Evolutionary conservation across 768 basidiomycete species (phyloP).

Genomic region (Cyclocybe aegerita): DNA sequence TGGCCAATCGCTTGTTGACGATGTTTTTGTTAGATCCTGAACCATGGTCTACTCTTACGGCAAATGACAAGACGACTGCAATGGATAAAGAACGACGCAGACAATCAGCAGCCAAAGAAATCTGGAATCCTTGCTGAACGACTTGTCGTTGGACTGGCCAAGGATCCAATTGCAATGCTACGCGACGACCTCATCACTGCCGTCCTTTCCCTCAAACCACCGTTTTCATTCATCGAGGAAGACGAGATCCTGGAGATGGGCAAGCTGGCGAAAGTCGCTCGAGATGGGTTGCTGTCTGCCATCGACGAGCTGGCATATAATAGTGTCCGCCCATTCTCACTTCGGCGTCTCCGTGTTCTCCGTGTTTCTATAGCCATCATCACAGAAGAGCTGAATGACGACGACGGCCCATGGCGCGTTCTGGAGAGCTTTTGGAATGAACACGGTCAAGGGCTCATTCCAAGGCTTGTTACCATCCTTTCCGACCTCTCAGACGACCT

Average conservation of each 20-base stretch:
- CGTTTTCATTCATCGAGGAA: slow-evolving; percentile 61
- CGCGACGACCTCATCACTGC: slow-evolving; percentile 57
- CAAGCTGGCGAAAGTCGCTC: slow-evolving; percentile 63
- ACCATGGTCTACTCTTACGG: slow-evolving; percentile 68
- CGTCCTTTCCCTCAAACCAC: slow-evolving; percentile 56
- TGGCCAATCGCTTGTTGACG: slow-evolving; percentile 6
- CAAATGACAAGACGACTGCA: slow-evolving; percentile 72
- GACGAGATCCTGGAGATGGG: slow-evolving; percentile 58
- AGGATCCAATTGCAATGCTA: slow-evolving; percentile 60
- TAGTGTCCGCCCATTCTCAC: slow-evolving; percentile 49
- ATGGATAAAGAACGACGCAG: slow-evolving; percentile 67
- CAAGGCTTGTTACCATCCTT: slow-evolving; percentile 55
- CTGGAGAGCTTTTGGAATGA: slow-evolving; percentile 63
- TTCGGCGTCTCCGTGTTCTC: slow-evolving; percentile 54
- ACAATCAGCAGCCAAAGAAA: slow-evolving; percentile 47
- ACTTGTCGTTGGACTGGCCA: slow-evolving; percentile 58
- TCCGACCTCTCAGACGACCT: slow-evolving; percentile 52
- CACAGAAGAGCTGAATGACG: slow-evolving; percentile 43
- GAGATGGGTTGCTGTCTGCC: slow-evolving; percentile 64
- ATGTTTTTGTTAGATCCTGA: slow-evolving; percentile 54
- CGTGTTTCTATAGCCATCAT: slow-evolving; percentile 65
- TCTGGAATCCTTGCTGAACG: slow-evolving; percentile 70
- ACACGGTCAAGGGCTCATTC: slow-evolving; percentile 52
- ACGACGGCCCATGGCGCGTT: slow-evolving; percentile 53
- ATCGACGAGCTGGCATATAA: slow-evolving; percentile 58